These are phyloP conservation scores for Trichoderma cornu-damae DNA, from an alignment of 2,329 filamentous ascomycete genomes.

Conservation along the genomic window DNA sequence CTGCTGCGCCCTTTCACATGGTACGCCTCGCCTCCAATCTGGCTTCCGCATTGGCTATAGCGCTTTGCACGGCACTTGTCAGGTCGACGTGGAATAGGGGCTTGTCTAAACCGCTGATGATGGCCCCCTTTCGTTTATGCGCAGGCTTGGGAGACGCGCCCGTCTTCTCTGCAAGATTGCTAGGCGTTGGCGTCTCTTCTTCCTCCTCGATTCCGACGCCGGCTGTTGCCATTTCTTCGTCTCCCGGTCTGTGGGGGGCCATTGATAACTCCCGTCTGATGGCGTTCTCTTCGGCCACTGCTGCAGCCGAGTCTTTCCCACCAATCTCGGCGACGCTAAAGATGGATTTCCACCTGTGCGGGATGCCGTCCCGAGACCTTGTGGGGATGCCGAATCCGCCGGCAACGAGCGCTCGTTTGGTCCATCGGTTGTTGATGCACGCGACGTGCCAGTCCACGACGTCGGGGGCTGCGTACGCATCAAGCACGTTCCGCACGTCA, in stretches of 20 bases:
- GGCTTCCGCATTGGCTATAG: conserved; percentile 70
- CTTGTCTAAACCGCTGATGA: conserved; percentile 79
- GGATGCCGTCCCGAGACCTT: conserved; percentile 39
- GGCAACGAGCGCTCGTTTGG: conserved; percentile 79
- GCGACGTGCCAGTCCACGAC: conserved; percentile 93
- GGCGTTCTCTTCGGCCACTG: conserved; percentile 58
- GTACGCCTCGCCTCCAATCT: conserved; percentile 32
- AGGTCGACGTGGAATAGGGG: conserved; percentile 94
- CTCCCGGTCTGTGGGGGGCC: conserved; percentile 20
- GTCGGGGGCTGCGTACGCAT: conserved; percentile 74
- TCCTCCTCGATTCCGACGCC: conserved; percentile 13
- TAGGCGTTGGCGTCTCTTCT: conserved; percentile 15
- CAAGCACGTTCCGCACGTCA: conserved; percentile 90
- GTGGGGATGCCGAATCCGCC: conserved; percentile 86
- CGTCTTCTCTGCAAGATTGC: conserved; percentile 21
- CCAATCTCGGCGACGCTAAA: conserved; percentile 88
- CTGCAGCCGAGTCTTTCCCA: conserved; percentile 63
- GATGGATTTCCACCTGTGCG: conserved; percentile 83
- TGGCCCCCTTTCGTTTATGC: conserved; percentile 49
- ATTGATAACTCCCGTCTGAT: conserved; percentile 41
- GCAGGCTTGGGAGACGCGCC: conserved; percentile 32
- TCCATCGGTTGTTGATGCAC: conserved; percentile 86
- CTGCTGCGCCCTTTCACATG: background rate
- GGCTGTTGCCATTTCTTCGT: conserved; percentile 37
- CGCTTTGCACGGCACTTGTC: conserved; percentile 81